phyloP scores from a whole-genome alignment of 2,329 filamentous ascomycete species.

The Fusarium vanettenii region DNA sequence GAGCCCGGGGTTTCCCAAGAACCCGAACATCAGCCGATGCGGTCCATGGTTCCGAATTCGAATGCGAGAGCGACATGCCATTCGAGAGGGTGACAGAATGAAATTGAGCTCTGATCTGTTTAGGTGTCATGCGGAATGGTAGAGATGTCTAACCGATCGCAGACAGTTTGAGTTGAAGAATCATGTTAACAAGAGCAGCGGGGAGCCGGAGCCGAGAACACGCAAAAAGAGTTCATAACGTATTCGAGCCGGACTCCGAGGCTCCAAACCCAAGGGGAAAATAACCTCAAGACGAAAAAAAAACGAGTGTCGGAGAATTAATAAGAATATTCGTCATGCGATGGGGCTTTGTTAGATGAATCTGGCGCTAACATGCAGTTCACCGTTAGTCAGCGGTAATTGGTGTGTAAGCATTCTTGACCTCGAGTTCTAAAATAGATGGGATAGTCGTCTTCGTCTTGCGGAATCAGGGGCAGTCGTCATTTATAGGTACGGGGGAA shows the following conservation, averaged over 20 bases:
- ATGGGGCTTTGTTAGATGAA: conserved; percentile 23
- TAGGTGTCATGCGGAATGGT: neutral
- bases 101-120: neutral
- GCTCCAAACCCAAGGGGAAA: neutral
- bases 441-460: neutral
- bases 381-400: conserved; percentile 24
- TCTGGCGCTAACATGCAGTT: conserved; percentile 21
- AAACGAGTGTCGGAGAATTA: neutral
- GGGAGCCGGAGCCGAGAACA: neutral
- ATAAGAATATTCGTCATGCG: conserved; percentile 32
- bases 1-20: conserved; percentile 16
- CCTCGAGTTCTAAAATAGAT: conserved; percentile 18
- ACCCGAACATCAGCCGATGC: conserved; percentile 39
- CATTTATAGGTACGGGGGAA: neutral
- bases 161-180: neutral
- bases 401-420: conserved; percentile 29
- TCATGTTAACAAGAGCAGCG: neutral
- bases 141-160: neutral
- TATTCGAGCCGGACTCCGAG: neutral
- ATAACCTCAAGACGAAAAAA: neutral
- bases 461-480: neutral
- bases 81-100: neutral
- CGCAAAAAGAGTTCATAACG: neutral
- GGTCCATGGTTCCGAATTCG: conserved; percentile 25
- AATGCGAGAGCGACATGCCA: neutral